Conservation (phyloP, 768 basidiomycete genomes). For the Filobasidium floriforme region DNA sequence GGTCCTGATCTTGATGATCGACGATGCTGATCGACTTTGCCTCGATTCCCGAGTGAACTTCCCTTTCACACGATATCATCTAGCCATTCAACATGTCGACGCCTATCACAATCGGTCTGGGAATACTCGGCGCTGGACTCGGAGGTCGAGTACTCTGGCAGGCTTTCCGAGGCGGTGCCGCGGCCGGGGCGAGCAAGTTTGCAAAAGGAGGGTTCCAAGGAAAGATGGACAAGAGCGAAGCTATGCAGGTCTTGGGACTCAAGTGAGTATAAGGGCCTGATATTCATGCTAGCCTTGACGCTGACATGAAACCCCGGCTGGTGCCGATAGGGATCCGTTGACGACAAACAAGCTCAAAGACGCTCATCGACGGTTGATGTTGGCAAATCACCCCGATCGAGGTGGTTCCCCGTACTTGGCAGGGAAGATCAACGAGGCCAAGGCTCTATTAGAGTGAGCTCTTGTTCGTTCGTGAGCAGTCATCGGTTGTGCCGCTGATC, state of each 20-base stretch:
- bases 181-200: conserved; percentile 68
- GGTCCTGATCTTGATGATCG: not conserved
- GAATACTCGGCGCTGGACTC: conserved; percentile 40
- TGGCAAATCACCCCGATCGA: conserved; percentile 96
- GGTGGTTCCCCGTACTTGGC: conserved; percentile 98
- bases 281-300: not conserved
- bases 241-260: conserved; percentile 79
- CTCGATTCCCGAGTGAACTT: not conserved
- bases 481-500: too few species aligned
- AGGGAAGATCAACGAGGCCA: conserved; percentile 98
- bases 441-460: conserved; percentile 66
- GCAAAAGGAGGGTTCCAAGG: conserved; percentile 86
- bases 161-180: conserved; percentile 46
- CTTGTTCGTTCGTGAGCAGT: too few species aligned
- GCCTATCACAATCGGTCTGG: conserved; percentile 37
- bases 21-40: not conserved
- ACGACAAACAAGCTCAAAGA: conserved; percentile 80
- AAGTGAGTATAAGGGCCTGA: conserved; percentile 58
- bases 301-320: not conserved
- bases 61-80: not conserved
- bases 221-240: conserved; percentile 95
- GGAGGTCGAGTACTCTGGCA: conserved; percentile 37
- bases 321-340: conserved; percentile 60
- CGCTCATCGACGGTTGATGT: conserved; percentile 93
- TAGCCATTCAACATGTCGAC: conserved; percentile 31